Evolutionary conservation across 1,284 basidiomycete genomes (phyloP).

Genomic region (Marasmius oreades): DNA sequence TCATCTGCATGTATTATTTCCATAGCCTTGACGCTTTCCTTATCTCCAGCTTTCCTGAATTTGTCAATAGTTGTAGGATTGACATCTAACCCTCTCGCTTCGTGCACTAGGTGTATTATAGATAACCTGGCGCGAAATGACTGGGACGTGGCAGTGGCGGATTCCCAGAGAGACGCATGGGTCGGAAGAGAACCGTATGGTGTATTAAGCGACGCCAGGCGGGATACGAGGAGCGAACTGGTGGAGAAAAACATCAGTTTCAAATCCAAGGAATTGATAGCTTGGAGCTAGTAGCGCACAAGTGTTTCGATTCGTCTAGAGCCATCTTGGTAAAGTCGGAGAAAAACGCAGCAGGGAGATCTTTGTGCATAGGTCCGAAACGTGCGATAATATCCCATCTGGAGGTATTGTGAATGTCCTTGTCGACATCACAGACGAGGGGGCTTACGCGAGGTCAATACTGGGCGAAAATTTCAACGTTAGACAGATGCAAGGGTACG

Average conservation of each 20-base stretch:
- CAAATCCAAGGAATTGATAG: background rate
- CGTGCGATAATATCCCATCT: slow-evolving; percentile 86
- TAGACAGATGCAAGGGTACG: background rate
- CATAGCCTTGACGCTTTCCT: slow-evolving; percentile 66
- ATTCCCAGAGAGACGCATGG: slow-evolving; percentile 81
- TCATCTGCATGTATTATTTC: slow-evolving; percentile 83
- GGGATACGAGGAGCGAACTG: slow-evolving; percentile 52
- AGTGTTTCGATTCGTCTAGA: slow-evolving; percentile 84
- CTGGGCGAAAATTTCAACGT: slow-evolving; percentile 28
- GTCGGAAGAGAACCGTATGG: slow-evolving; percentile 76
- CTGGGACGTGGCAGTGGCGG: slow-evolving; percentile 68
- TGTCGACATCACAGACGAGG: background rate
- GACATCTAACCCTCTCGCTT: slow-evolving; percentile 85
- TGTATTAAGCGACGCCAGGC: slow-evolving; percentile 60
- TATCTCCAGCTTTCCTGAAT: slow-evolving; percentile 69
- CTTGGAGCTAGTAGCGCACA: slow-evolving; percentile 29
- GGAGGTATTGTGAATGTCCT: background rate
- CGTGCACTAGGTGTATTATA: slow-evolving; percentile 89
- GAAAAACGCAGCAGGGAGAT: slow-evolving; percentile 73
- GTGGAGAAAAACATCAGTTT: background rate
- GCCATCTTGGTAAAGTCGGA: slow-evolving; percentile 80
- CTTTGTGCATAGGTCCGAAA: slow-evolving; percentile 58
- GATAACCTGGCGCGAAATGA: slow-evolving; percentile 77
- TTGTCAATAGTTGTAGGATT: slow-evolving; percentile 83
- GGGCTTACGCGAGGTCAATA: slow-evolving; percentile 70